A percentile compares a stretch with the other conserved stretches of the same genome.
These are phyloP conservation scores for Paraphoma chrysanthemicola DNA, from an alignment of 2,329 filamentous ascomycete species.

Conservation along the genomic window DNA sequence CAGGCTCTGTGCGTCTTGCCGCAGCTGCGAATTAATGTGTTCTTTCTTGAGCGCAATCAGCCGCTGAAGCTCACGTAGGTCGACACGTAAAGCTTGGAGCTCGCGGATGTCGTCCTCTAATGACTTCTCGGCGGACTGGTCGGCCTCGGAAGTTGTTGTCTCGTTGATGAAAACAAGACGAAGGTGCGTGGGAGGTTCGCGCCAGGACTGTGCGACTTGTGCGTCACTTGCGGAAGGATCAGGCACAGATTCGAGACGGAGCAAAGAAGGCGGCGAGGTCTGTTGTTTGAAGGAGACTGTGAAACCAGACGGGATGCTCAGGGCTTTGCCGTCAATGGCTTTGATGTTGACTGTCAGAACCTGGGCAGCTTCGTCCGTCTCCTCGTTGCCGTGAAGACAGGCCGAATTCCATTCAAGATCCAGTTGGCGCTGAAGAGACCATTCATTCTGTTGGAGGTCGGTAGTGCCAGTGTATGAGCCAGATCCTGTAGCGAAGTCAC, in stretches of 20 bases:
- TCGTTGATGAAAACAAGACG: slow-evolving; percentile 30
- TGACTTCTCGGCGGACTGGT: slow-evolving; percentile 17
- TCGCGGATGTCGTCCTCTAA: slow-evolving; percentile 51
- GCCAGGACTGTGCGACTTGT: slow-evolving; percentile 44
- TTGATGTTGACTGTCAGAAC: slow-evolving; percentile 50
- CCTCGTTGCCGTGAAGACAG: slow-evolving; percentile 44
- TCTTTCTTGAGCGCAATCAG: slow-evolving; percentile 46
- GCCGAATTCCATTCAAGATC: slow-evolving; percentile 48
- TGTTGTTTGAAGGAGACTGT: slow-evolving; percentile 50
- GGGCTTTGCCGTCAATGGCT: slow-evolving; percentile 43
- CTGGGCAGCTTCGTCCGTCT: slow-evolving; percentile 42
- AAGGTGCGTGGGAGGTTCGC: slow-evolving; percentile 43
- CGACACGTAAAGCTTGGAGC: slow-evolving; percentile 47
- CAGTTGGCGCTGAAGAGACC: slow-evolving; percentile 43
- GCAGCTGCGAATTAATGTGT: slow-evolving; percentile 39
- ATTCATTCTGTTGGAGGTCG: slow-evolving; percentile 41
- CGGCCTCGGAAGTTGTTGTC: slow-evolving; percentile 2
- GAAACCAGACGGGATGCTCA: slow-evolving; percentile 45
- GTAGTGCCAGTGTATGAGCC: slow-evolving; percentile 40
- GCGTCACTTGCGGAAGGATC: slow-evolving; percentile 36
- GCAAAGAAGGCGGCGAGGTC: slow-evolving; percentile 43
- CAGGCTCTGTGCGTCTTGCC: slow-evolving; percentile 40
- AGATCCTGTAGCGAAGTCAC: slow-evolving; percentile 44
- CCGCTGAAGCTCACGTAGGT: slow-evolving; percentile 47
- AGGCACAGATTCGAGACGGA: slow-evolving; percentile 43